Percentiles rank a stretch among this genome's conserved stretches.
These are phyloP conservation scores for Jackrogersella minutella DNA, from an alignment of 495 filamentous ascomycete genomes.

Conservation along the genomic window DNA sequence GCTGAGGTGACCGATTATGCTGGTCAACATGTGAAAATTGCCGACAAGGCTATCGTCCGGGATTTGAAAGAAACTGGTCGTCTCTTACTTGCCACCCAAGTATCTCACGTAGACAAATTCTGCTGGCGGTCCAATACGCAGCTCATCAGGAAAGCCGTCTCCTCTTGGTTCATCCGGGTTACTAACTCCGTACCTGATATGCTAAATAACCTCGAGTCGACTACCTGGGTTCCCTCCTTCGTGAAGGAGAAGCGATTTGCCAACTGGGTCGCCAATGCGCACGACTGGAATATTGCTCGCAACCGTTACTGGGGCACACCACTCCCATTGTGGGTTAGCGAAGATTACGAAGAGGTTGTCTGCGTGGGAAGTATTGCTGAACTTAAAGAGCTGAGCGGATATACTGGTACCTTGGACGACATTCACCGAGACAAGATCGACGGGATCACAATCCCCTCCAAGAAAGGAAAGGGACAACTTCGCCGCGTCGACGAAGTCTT, in stretches of 20 bases:
- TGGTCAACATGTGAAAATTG: conserved; percentile 91
- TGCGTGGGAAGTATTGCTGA: conserved; percentile 88
- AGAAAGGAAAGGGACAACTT: conserved; percentile 84
- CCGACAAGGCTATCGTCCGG: conserved; percentile 95
- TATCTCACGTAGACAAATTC: conserved; percentile 94
- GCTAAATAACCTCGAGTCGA: conserved; percentile 86
- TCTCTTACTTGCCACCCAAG: conserved; percentile 85
- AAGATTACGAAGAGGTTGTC: conserved; percentile 84
- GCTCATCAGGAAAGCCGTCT: conserved; percentile 92
- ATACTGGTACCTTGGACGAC: conserved; percentile 84
- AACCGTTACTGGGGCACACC: conserved; percentile 99
- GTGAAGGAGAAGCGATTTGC: conserved; percentile 90
- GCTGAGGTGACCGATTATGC: conserved; percentile 81
- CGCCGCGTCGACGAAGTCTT: conserved; percentile 90
- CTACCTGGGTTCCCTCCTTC: conserved; percentile 92
- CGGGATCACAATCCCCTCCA: conserved; percentile 93
- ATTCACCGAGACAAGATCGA: conserved; percentile 96
- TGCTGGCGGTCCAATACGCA: conserved; percentile 97
- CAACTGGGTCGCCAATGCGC: conserved; percentile 88
- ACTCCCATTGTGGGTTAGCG: conserved; percentile 90
- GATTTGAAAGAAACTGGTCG: conserved; percentile 81
- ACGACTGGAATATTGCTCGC: conserved; percentile 96
- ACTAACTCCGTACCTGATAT: conserved; percentile 85
- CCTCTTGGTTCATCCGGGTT: conserved; percentile 95
- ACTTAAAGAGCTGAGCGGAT: conserved; percentile 86